A percentile compares a stretch with the other conserved stretches of the same genome.
These are phyloP conservation scores for Yamadazyma philogaea DNA, from an alignment of 805 yeast genomes.

Conservation along the genomic window DNA sequence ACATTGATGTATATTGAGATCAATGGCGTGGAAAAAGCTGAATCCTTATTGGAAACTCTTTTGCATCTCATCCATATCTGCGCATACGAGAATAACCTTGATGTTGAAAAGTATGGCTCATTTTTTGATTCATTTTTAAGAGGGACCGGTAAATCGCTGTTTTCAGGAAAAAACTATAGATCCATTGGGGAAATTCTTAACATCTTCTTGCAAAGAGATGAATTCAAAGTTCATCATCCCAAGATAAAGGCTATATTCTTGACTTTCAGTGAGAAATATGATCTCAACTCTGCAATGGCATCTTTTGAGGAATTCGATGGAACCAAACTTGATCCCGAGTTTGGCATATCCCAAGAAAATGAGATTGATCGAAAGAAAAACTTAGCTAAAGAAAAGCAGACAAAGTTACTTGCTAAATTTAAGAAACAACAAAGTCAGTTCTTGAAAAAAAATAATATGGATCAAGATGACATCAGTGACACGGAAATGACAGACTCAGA, in stretches of 20 bases:
- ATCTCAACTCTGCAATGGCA: slow-evolving; percentile 19
- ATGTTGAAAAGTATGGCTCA: slow-evolving; percentile 26
- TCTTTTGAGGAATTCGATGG: slow-evolving; percentile 23
- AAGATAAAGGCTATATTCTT: slow-evolving; percentile 57
- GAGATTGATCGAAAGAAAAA: slow-evolving; percentile 61
- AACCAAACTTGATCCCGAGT: slow-evolving; percentile 19
- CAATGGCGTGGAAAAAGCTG: slow-evolving; percentile 43
- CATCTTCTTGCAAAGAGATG: slow-evolving; percentile 38
- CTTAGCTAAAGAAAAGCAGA: slow-evolving; percentile 66
- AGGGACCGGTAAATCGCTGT: slow-evolving; percentile 21
- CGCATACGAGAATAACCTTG: slow-evolving; percentile 29
- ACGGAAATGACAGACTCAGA: slow-evolving; percentile 38
- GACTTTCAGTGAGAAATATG: slow-evolving; percentile 24
- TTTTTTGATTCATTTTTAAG: slow-evolving; percentile 30
- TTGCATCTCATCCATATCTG: slow-evolving; percentile 70
- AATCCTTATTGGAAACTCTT: slow-evolving; percentile 53
- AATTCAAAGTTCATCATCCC: slow-evolving; percentile 44
- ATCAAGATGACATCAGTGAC: slow-evolving; percentile 33
- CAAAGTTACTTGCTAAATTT: slow-evolving; percentile 71
- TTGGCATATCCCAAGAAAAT: slow-evolving; percentile 18
- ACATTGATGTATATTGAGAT: slow-evolving; percentile 40
- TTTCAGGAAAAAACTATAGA: slow-evolving; percentile 16
- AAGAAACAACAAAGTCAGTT: slow-evolving; percentile 78
- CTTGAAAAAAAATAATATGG: slow-evolving; percentile 48
- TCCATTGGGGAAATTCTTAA: slow-evolving; percentile 39